Percentiles rank a stretch among this genome's conserved stretches.
These are phyloP conservation scores for Arabidopsis suecica DNA, from an alignment of 345 rosid species.

Conservation along the genomic window DNA sequence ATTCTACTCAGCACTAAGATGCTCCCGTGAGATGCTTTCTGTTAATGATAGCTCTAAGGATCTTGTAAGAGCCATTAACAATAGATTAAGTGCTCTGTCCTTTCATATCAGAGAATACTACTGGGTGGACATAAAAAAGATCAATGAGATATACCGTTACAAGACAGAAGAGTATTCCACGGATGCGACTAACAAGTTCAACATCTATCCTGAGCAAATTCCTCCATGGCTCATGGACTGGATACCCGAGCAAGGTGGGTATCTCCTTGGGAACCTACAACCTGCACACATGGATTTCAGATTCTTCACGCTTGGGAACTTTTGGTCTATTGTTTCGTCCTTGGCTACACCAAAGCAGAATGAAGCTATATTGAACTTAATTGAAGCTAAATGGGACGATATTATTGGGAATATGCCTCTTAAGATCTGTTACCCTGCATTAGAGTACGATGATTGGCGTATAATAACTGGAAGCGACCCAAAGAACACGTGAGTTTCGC, in stretches of 20 bases:
- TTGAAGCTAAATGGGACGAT: constrained; percentile 86
- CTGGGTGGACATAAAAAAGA: constrained; percentile 85
- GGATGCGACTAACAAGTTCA: constrained; percentile 87
- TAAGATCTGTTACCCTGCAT: constrained; percentile 90
- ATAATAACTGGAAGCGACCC: constrained; percentile 97
- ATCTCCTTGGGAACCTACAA: constrained; percentile 76
- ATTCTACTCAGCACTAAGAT: constrained; percentile 76
- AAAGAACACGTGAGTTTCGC: constrained; percentile 76
- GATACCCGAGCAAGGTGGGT: constrained; percentile 86
- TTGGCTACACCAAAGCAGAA: constrained; percentile 83
- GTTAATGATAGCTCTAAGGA: constrained; percentile 70
- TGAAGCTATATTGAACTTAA: constrained; percentile 66
- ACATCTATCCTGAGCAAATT: constrained; percentile 90
- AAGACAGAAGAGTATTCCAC: constrained; percentile 88
- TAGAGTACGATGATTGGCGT: constrained; percentile 92
- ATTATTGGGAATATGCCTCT: constrained; percentile 84
- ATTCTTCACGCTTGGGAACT: constrained; percentile 84
- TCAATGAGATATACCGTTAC: constrained; percentile 89
- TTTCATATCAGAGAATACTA: constrained; percentile 91
- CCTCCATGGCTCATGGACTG: constrained; percentile 92
- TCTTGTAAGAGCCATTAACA: constrained; percentile 76
- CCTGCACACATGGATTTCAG: constrained; percentile 94
- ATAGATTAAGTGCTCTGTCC: constrained; percentile 80
- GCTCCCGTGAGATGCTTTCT: constrained; percentile 77
- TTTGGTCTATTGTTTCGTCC: constrained; percentile 83